These are phyloP conservation scores for Gossypium aridum DNA, from an alignment of 441 rosid species.

Conservation along the genomic window DNA sequence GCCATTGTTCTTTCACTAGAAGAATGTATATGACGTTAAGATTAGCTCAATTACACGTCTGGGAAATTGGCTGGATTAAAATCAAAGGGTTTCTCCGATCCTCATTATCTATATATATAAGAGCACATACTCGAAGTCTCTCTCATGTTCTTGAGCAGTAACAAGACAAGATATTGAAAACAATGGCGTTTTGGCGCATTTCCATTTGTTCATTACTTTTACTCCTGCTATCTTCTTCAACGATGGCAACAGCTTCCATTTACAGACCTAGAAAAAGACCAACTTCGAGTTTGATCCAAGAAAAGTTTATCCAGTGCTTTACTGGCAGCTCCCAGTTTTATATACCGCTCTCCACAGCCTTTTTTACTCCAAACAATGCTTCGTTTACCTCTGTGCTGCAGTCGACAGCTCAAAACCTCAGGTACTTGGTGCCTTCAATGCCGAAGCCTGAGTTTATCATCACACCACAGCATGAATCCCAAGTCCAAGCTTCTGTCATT, in stretches of 20 bases:
- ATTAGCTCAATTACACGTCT: not conserved
- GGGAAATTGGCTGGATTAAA: not conserved
- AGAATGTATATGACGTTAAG: not conserved
- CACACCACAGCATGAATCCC: conserved; percentile 43
- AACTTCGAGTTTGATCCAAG: not conserved
- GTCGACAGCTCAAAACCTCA: conserved; percentile 60
- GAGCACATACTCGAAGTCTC: not conserved
- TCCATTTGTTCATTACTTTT: not conserved
- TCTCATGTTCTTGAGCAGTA: not conserved
- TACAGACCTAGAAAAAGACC: not conserved
- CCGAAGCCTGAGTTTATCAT: conserved; percentile 64
- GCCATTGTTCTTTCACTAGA: not conserved
- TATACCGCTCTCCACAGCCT: not conserved
- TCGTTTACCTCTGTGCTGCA: conserved; percentile 36
- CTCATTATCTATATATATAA: not conserved
- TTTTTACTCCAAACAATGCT: conserved; percentile 14
- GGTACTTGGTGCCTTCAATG: conserved; percentile 38
- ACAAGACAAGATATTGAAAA: not conserved
- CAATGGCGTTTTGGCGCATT: not conserved
- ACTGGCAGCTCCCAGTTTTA: not conserved
- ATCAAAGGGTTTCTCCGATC: not conserved
- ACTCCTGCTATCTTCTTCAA: not conserved
- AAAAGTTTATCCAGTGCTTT: not conserved
- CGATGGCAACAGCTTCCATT: not conserved
- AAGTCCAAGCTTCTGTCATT: conserved; percentile 46